Evolutionary conservation across 495 filamentous ascomycete genomes (phyloP).

Genomic region (Xanthoparmelia taractica): DNA sequence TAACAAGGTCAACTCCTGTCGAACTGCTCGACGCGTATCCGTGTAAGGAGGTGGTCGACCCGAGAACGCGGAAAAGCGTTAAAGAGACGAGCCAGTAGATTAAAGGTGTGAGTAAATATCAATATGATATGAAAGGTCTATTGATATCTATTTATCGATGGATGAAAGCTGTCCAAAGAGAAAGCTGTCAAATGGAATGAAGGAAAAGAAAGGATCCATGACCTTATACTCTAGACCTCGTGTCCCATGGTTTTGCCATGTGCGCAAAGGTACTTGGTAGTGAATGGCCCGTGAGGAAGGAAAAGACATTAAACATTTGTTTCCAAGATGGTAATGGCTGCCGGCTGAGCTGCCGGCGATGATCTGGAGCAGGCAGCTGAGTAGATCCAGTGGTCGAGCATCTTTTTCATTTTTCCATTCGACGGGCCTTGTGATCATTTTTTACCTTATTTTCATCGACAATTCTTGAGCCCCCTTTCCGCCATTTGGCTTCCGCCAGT

Average conservation of each 20-base stretch:
- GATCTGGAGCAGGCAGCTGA: slow-evolving; percentile 22
- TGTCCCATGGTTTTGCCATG: slow-evolving; percentile 18
- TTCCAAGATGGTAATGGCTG: slow-evolving; percentile 6
- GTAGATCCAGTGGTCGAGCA: slow-evolving; percentile 11
- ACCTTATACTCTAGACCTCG: slow-evolving; percentile 10
- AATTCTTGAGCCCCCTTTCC: slow-evolving; percentile 6
- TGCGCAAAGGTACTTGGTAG: slow-evolving; percentile 14
- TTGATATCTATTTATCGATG: background rate
- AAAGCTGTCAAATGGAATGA: slow-evolving; percentile 15
- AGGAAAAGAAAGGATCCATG: slow-evolving; percentile 1
- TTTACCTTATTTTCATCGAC: no score
- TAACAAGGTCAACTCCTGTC: slow-evolving; percentile 4
- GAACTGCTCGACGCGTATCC: slow-evolving; percentile 4
- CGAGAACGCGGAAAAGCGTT: no score
- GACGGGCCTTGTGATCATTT: slow-evolving; percentile 14
- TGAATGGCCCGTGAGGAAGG: background rate
- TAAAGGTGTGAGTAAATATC: no score
- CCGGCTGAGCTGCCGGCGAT: slow-evolving; percentile 15
- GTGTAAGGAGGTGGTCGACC: slow-evolving; percentile 10
- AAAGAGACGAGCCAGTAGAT: slow-evolving; percentile 10
- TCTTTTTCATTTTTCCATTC: no score
- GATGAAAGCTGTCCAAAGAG: no score
- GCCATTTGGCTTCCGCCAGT: slow-evolving; percentile 14
- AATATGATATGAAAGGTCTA: slow-evolving; percentile 9
- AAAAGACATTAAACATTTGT: slow-evolving; percentile 4